Percentiles rank a stretch among this genome's conserved stretches.
Conservation (phyloP, 352 stramenopile species). For the Pythium biforme region DNA sequence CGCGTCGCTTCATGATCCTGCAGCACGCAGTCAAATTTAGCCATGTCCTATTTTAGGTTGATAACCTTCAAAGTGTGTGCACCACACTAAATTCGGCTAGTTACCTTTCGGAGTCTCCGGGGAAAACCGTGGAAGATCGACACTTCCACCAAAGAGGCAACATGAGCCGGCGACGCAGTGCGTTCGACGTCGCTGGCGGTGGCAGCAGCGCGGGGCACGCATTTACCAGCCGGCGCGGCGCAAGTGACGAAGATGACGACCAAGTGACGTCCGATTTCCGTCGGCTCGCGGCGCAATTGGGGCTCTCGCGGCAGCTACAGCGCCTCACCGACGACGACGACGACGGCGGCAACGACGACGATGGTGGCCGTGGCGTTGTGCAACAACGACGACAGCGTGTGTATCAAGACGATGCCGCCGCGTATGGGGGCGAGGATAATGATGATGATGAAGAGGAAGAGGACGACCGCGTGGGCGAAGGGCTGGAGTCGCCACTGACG, state of each 20-base stretch:
- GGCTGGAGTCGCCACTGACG: constrained; percentile 23
- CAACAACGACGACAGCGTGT: background rate
- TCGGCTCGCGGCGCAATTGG: constrained; percentile 51
- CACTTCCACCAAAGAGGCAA: no score
- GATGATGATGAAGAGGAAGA: constrained; percentile 10
- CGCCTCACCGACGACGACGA: constrained; percentile 23
- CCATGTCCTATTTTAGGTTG: background rate
- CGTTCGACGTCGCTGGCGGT: background rate
- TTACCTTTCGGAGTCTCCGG: constrained; percentile 1
- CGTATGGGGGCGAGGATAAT: background rate
- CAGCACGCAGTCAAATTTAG: constrained; percentile 28
- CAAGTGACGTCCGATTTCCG: constrained; percentile 23
- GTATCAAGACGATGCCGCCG: no score
- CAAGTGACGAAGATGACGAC: background rate
- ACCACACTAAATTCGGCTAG: background rate
- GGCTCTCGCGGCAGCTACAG: constrained; percentile 47
- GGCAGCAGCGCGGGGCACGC: background rate
- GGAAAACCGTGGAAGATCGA: constrained; percentile 1
- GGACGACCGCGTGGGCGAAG: constrained; percentile 24
- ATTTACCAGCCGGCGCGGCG: background rate
- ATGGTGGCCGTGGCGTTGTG: background rate
- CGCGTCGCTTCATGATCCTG: constrained; percentile 16
- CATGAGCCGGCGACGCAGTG: constrained; percentile 7
- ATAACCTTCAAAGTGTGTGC: background rate
- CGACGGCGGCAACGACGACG: constrained; percentile 17